These are phyloP conservation scores for Xylaria acuta DNA, from an alignment of 495 filamentous ascomycete species.

Conservation along the genomic window DNA sequence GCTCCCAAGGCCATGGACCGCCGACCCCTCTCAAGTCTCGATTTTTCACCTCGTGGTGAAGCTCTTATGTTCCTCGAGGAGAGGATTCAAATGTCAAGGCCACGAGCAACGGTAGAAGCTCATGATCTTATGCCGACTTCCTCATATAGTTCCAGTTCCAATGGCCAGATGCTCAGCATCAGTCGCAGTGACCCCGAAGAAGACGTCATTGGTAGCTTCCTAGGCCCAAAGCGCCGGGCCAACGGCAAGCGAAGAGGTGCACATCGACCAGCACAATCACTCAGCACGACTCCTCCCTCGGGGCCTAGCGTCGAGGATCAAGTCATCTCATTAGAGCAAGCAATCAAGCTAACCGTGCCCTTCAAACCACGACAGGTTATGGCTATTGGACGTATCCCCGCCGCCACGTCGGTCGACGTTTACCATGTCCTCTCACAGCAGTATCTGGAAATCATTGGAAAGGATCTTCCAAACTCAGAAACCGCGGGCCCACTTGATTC, in stretches of 20 bases:
- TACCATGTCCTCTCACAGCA: conserved; percentile 67
- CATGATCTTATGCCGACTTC: conserved; percentile 39
- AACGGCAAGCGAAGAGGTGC: conserved; percentile 45
- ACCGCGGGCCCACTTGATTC: conserved; percentile 41
- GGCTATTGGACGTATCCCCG: conserved; percentile 64
- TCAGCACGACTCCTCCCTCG: conserved; percentile 67
- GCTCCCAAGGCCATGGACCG: conserved; percentile 78
- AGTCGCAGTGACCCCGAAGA: conserved; percentile 74
- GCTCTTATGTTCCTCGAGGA: conserved; percentile 63
- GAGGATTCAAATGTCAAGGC: conserved; percentile 46
- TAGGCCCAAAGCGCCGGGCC: conserved; percentile 55
- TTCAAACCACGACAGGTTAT: conserved; percentile 66
- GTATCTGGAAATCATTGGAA: conserved; percentile 59
- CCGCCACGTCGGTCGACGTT: conserved; percentile 56
- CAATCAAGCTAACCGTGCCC: conserved; percentile 61
- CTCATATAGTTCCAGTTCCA: conserved; percentile 52
- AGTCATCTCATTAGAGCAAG: conserved; percentile 66
- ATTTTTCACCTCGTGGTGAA: conserved; percentile 66
- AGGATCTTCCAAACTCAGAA: conserved; percentile 45
- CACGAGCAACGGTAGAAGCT: conserved; percentile 41
- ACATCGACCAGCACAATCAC: conserved; percentile 43
- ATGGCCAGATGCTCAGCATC: conserved; percentile 54
- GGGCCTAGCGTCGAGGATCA: conserved; percentile 52
- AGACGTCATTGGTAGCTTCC: conserved; percentile 64
- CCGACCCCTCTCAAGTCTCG: conserved; percentile 67